phyloP scores from a whole-genome alignment of 2,329 filamentous ascomycete species.

The Pestalotiopsis sp. region DNA sequence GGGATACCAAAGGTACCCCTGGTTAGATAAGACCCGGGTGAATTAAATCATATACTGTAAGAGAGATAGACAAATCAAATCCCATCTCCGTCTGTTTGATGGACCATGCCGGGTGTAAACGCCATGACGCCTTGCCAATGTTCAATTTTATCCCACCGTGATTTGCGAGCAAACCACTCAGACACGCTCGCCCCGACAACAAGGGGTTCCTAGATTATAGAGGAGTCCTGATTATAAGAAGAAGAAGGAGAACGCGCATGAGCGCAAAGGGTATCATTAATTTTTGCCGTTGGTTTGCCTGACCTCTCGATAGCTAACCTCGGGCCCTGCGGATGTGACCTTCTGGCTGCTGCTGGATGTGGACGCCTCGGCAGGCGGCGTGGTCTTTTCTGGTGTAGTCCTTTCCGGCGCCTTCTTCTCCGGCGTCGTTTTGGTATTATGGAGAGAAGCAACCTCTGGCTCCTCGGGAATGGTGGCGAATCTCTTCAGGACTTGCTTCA shows the following conservation, averaged over 20 bases:
- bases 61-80: neutral
- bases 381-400: neutral
- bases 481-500: conserved; percentile 85
- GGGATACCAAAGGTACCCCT: neutral
- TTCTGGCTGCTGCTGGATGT: neutral
- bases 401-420: neutral
- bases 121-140: conserved; percentile 8
- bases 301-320: conserved; percentile 1
- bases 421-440: conserved; percentile 26
- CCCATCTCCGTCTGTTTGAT: neutral
- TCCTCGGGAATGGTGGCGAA: conserved; percentile 83
- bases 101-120: neutral
- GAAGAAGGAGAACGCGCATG: neutral
- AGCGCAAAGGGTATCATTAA: conserved; percentile 6
- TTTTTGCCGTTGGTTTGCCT: neutral
- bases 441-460: conserved; percentile 44
- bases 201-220: neutral
- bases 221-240: neutral
- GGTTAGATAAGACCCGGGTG: neutral
- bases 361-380: neutral
- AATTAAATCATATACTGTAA: neutral
- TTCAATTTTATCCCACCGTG: neutral
- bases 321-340: neutral
- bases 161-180: neutral
- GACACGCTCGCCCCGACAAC: neutral